Evolutionary conservation across 139 green algal genomes (phyloP).

Genomic region (Klebsormidium nitens): DNA sequence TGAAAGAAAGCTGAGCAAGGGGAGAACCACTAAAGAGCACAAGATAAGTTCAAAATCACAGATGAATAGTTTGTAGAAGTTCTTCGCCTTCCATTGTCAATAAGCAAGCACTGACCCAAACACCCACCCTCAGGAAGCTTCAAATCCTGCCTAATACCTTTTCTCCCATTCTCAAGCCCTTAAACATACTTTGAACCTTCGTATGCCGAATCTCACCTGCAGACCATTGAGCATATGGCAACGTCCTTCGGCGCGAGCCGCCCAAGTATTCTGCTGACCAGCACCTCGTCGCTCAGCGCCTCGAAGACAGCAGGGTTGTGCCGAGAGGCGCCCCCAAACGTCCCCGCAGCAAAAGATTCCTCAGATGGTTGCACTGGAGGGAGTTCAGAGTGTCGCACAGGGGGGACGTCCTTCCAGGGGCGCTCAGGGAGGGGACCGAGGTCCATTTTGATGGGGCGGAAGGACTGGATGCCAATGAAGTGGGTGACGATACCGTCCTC

Average conservation of each 20-base stretch:
- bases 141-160: too few relatives aligned
- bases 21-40: too few relatives aligned
- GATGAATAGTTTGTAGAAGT: too few relatives aligned
- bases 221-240: conserved; percentile 17
- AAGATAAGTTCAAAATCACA: too few relatives aligned
- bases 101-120: too few relatives aligned
- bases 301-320: background rate
- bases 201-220: too few relatives aligned
- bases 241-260: conserved; percentile 13
- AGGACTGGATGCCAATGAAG: conserved; percentile 28
- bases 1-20: too few relatives aligned
- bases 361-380: background rate
- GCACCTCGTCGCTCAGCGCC: conserved; percentile 20
- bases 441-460: conserved; percentile 13
- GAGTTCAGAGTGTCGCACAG: background rate
- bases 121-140: too few relatives aligned
- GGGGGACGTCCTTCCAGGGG: conserved; percentile 6
- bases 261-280: conserved; percentile 13
- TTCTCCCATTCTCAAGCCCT: too few relatives aligned
- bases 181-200: too few relatives aligned
- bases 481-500: conserved; percentile 27
- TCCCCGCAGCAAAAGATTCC: too few relatives aligned
- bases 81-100: too few relatives aligned
- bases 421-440: conserved; percentile 14
- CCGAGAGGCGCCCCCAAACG: background rate